Percentiles rank a stretch among this genome's conserved stretches.
Conservation (phyloP, 495 filamentous ascomycete species). For the Clavariopsis aquatica region DNA sequence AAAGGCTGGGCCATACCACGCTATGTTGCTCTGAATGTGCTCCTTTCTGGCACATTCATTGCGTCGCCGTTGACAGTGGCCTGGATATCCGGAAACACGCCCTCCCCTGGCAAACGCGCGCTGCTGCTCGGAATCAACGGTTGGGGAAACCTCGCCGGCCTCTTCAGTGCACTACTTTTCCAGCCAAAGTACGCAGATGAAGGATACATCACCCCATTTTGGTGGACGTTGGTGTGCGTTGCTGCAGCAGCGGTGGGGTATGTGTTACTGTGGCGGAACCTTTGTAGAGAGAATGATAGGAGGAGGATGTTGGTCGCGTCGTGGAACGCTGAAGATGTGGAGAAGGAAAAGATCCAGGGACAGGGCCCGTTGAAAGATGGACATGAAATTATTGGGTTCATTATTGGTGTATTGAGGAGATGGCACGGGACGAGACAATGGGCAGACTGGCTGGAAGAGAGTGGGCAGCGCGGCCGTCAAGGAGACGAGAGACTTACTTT, state of each 20-base stretch:
- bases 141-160: conserved; percentile 60
- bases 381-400: neutral
- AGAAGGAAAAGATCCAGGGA: conserved; percentile 26
- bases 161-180: conserved; percentile 53
- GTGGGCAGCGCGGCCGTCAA: conserved; percentile 23
- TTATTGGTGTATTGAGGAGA: neutral
- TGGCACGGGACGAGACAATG: neutral
- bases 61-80: conserved; percentile 58
- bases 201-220: conserved; percentile 48
- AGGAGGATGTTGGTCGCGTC: conserved; percentile 29
- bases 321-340: conserved; percentile 41
- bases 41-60: conserved; percentile 57
- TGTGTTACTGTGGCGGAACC: conserved; percentile 37
- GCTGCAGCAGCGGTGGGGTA: conserved; percentile 50
- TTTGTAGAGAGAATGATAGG: conserved; percentile 45
- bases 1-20: conserved; percentile 40
- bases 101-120: conserved; percentile 55
- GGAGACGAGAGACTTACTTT: conserved; percentile 38
- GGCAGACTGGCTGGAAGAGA: conserved; percentile 26
- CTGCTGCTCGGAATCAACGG: conserved; percentile 61
- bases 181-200: conserved; percentile 46
- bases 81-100: conserved; percentile 59
- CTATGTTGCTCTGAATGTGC: conserved; percentile 56
- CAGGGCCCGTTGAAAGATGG: conserved; percentile 23
- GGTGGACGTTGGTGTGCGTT: conserved; percentile 50